phyloP scores from a whole-genome alignment of 192 early-diverging fungal genomes.

The Coemansia sp. region DNA sequence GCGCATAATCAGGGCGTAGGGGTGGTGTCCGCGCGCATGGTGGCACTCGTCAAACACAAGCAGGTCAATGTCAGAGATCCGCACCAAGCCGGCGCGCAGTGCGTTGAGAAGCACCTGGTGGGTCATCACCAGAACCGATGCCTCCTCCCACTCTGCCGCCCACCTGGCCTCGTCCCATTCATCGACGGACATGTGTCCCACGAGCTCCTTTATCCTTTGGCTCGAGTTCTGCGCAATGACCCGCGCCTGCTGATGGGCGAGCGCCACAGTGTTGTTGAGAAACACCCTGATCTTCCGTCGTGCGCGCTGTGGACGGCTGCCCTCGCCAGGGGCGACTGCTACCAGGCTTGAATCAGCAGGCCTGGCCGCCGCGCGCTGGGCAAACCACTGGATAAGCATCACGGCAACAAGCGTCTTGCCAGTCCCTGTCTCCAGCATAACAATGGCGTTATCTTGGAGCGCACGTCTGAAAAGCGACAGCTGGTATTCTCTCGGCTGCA shows the following conservation, averaged over 20 bases:
- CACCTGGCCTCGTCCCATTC: slow-evolving; percentile 61
- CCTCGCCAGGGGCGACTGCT: neutral
- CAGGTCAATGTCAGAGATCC: slow-evolving; percentile 68
- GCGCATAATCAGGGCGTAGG: slow-evolving; percentile 77
- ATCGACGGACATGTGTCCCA: slow-evolving; percentile 67
- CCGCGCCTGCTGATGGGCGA: slow-evolving; percentile 80
- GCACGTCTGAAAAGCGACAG: slow-evolving; percentile 69
- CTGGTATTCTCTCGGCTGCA: slow-evolving; percentile 76
- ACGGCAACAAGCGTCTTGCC: slow-evolving; percentile 91
- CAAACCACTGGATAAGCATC: slow-evolving; percentile 79
- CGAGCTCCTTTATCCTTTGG: slow-evolving; percentile 59
- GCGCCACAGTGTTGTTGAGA: slow-evolving; percentile 80
- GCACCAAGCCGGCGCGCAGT: slow-evolving; percentile 65
- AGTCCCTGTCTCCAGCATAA: slow-evolving; percentile 87
- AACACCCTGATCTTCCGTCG: slow-evolving; percentile 59
- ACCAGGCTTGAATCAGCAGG: neutral
- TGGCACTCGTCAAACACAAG: slow-evolving; percentile 97
- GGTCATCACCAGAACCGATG: slow-evolving; percentile 83
- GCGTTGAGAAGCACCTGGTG: slow-evolving; percentile 80
- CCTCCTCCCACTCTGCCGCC: slow-evolving; percentile 55
- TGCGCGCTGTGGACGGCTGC: neutral
- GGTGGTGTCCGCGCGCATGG: slow-evolving; percentile 74
- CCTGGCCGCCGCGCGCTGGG: slow-evolving; percentile 12
- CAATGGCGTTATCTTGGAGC: slow-evolving; percentile 70
- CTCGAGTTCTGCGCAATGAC: slow-evolving; percentile 72